A percentile compares a stretch with the other conserved stretches of the same genome.
These are phyloP conservation scores for Mucor sp. DNA, from an alignment of 371 early-diverging fungal genomes.

Conservation along the genomic window DNA sequence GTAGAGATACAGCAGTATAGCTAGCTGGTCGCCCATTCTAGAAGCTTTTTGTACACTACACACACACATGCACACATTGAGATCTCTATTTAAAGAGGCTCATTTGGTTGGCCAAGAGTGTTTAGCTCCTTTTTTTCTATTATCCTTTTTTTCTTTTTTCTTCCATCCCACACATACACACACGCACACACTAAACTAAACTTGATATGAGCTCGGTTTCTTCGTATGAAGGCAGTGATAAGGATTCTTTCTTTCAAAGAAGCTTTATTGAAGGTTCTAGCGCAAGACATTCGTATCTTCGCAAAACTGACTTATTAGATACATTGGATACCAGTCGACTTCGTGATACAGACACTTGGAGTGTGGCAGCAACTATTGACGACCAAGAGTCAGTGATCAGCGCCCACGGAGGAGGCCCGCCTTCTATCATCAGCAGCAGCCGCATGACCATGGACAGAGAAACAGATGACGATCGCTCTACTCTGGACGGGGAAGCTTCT, in stretches of 20 bases:
- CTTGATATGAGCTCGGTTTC: constrained; percentile 46
- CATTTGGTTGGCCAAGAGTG: background rate
- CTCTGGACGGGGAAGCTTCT: constrained; percentile 30
- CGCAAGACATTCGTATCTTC: constrained; percentile 40
- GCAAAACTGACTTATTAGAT: constrained; percentile 54
- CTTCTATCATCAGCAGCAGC: constrained; percentile 28
- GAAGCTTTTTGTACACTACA: background rate
- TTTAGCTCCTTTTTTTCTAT: background rate
- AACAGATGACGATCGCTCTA: constrained; percentile 29
- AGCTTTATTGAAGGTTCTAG: constrained; percentile 24
- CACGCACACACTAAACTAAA: too few relatives aligned
- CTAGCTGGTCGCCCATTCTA: background rate
- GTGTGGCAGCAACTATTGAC: constrained; percentile 57
- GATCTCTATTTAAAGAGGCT: background rate
- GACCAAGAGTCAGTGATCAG: constrained; percentile 56
- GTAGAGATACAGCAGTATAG: too few relatives aligned
- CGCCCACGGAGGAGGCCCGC: constrained; percentile 36
- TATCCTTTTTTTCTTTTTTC: background rate
- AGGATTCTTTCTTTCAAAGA: constrained; percentile 39
- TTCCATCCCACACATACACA: background rate
- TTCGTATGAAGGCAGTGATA: constrained; percentile 53
- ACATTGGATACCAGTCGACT: constrained; percentile 36
- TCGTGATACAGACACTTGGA: constrained; percentile 54
- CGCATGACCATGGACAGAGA: constrained; percentile 26
- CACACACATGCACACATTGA: background rate